Conservation (phyloP, 1,139 yeast genomes). For the Ogataea hybrid region DNA sequence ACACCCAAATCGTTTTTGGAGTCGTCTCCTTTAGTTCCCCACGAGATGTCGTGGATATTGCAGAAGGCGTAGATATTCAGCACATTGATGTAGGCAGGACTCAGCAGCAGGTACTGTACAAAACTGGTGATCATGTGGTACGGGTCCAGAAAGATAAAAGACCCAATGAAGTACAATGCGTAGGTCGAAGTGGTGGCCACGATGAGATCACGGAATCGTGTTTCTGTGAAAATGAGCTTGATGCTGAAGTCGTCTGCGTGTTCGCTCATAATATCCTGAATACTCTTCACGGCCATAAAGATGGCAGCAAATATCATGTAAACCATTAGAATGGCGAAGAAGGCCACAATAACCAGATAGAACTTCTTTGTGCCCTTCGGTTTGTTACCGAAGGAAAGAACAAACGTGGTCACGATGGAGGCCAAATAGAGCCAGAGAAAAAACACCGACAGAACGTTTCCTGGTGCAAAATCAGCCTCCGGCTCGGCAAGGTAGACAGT, state of each 20-base stretch:
- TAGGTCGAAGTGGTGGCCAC: conserved; percentile 88
- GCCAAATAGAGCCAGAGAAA: conserved; percentile 89
- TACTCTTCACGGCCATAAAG: conserved; percentile 73
- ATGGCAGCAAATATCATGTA: conserved; percentile 91
- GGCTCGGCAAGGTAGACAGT: conserved; percentile 53
- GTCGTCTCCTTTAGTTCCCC: conserved; percentile 84
- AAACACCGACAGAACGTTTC: conserved; percentile 73
- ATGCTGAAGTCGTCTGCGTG: conserved; percentile 45
- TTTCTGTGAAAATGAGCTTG: conserved; percentile 53
- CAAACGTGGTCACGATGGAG: conserved; percentile 87
- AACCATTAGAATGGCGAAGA: conserved; percentile 89
- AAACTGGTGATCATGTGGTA: conserved; percentile 77
- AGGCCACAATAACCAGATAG: conserved; percentile 77
- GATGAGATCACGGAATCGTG: conserved; percentile 77
- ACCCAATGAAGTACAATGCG: conserved; percentile 72
- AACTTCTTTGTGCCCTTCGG: conserved; percentile 89
- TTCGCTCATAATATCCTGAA: conserved; percentile 38
- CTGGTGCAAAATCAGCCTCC: conserved; percentile 51
- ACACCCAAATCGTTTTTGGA: conserved; percentile 65
- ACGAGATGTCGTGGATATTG: conserved; percentile 80
- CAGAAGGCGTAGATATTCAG: conserved; percentile 82
- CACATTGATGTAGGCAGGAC: conserved; percentile 77
- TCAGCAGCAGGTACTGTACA: conserved; percentile 63
- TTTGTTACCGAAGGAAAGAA: conserved; percentile 88
- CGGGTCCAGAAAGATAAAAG: conserved; percentile 73